Evolutionary conservation across 768 basidiomycete species (phyloP).

Genomic region (Clathrus columnatus): DNA sequence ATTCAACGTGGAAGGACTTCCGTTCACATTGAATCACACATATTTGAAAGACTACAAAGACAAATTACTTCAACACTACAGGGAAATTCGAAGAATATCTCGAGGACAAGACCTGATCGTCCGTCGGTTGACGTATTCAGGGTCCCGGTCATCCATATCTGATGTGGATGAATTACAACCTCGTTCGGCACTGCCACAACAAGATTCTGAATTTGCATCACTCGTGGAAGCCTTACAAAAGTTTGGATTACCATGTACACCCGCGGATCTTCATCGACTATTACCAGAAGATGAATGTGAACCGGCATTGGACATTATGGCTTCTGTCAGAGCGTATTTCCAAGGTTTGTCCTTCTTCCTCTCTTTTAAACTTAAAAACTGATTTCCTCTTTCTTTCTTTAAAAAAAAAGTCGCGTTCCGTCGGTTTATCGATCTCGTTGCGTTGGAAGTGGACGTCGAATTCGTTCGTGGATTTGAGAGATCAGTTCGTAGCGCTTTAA

Average conservation of each 20-base stretch:
- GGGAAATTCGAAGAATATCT: background rate
- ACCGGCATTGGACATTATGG: slow-evolving; percentile 11
- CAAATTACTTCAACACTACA: slow-evolving; percentile 7
- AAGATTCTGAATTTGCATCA: background rate
- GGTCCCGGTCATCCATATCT: background rate
- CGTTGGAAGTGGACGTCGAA: slow-evolving; percentile 46
- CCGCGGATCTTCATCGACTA: slow-evolving; percentile 6
- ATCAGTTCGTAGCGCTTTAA: slow-evolving; percentile 37
- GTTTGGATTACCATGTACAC: slow-evolving; percentile 6
- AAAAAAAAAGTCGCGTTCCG: slow-evolving; percentile 45
- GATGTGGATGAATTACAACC: background rate
- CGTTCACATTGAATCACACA: slow-evolving; percentile 9
- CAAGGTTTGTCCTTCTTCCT: slow-evolving; percentile 1
- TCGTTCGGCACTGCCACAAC: background rate
- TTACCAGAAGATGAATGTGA: slow-evolving; percentile 9
- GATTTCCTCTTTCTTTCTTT: slow-evolving; percentile 5
- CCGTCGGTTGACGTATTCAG: background rate
- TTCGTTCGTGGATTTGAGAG: slow-evolving; percentile 45
- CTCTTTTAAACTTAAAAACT: slow-evolving; percentile 4
- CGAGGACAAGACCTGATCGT: slow-evolving; percentile 7
- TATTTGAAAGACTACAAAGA: slow-evolving; percentile 11
- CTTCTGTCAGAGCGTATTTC: slow-evolving; percentile 10
- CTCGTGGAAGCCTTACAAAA: slow-evolving; percentile 2
- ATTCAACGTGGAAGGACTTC: slow-evolving; percentile 5
- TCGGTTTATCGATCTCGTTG: slow-evolving; percentile 48